Conservation (phyloP, 345 rosid genomes). For the Populus alba region DNA sequence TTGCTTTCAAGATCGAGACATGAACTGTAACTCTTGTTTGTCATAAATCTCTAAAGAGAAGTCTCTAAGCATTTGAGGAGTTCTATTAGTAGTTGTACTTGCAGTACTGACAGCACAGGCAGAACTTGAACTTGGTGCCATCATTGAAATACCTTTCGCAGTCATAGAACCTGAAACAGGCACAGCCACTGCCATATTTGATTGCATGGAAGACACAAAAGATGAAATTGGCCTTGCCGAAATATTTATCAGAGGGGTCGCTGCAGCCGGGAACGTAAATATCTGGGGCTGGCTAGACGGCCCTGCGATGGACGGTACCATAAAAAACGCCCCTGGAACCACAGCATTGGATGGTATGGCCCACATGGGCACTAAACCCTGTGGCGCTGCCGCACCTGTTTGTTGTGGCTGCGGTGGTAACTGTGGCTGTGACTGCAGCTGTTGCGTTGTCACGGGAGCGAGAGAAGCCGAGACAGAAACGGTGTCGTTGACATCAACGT, state of each 20-base stretch:
- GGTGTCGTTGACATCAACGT: slow-evolving; percentile 54
- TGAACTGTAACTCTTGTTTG: slow-evolving; percentile 65
- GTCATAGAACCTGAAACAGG: slow-evolving; percentile 30
- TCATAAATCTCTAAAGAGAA: slow-evolving; percentile 74
- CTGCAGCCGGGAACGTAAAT: slow-evolving; percentile 55
- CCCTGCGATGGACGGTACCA: slow-evolving; percentile 51
- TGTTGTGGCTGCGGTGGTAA: slow-evolving; percentile 3
- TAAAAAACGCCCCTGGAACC: slow-evolving; percentile 58
- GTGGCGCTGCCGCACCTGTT: slow-evolving; percentile 31
- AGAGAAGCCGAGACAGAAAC: slow-evolving; percentile 47
- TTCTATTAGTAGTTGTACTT: neutral
- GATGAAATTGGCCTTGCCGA: slow-evolving; percentile 56
- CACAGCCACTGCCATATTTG: slow-evolving; percentile 29
- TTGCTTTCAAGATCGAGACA: slow-evolving; percentile 53
- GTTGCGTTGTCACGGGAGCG: slow-evolving; percentile 38
- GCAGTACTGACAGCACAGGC: slow-evolving; percentile 19
- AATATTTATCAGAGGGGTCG: slow-evolving; percentile 43
- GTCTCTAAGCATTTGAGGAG: slow-evolving; percentile 64
- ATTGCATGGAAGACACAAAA: slow-evolving; percentile 56
- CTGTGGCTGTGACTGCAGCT: neutral
- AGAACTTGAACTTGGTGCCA: slow-evolving; percentile 59
- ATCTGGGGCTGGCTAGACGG: slow-evolving; percentile 53
- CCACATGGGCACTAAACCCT: slow-evolving; percentile 81
- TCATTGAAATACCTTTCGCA: slow-evolving; percentile 34
- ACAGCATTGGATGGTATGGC: slow-evolving; percentile 68